These are phyloP conservation scores for Microstegium vimineum DNA, from an alignment of 176 grass and related monocot genomes.

Conservation along the genomic window DNA sequence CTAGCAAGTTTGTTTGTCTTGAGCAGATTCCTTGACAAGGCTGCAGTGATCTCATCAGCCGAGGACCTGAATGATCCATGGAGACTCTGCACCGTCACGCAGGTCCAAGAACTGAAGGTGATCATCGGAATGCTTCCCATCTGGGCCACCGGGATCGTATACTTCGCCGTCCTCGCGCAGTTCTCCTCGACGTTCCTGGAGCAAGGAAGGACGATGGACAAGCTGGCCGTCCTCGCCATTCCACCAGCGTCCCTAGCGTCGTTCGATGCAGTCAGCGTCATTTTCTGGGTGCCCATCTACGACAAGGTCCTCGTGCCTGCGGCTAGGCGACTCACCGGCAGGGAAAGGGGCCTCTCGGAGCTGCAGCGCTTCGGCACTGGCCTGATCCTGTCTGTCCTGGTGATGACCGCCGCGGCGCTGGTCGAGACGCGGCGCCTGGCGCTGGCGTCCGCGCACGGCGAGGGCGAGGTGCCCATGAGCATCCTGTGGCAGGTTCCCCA, in stretches of 20 bases:
- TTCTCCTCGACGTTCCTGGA: constrained; percentile 27
- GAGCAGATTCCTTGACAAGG: constrained; percentile 46
- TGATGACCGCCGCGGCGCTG: constrained; percentile 32
- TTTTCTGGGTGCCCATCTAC: constrained; percentile 35
- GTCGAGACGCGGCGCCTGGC: constrained; percentile 34
- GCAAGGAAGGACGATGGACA: constrained; percentile 38
- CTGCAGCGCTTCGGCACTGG: constrained; percentile 40
- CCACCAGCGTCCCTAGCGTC: constrained; percentile 36
- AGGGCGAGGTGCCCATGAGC: not conserved
- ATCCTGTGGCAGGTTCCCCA: constrained; percentile 41
- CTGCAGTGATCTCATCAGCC: constrained; percentile 4
- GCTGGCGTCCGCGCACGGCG: not conserved
- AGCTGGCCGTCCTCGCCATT: constrained; percentile 15
- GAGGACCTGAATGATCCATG: not conserved
- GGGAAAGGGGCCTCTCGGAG: constrained; percentile 21
- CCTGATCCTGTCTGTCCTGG: constrained; percentile 24
- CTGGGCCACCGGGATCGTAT: constrained; percentile 20
- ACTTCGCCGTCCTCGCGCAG: constrained; percentile 18
- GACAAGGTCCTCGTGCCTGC: constrained; percentile 32
- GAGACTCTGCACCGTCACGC: constrained; percentile 40
- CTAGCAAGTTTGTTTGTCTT: too few relatives aligned
- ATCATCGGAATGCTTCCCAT: constrained; percentile 33
- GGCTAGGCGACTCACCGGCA: constrained; percentile 27
- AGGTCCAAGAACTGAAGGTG: constrained; percentile 49
- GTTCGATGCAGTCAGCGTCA: constrained; percentile 20